Conservation (phyloP, 2,329 filamentous ascomycete species). For the Monilinia laxa region DNA sequence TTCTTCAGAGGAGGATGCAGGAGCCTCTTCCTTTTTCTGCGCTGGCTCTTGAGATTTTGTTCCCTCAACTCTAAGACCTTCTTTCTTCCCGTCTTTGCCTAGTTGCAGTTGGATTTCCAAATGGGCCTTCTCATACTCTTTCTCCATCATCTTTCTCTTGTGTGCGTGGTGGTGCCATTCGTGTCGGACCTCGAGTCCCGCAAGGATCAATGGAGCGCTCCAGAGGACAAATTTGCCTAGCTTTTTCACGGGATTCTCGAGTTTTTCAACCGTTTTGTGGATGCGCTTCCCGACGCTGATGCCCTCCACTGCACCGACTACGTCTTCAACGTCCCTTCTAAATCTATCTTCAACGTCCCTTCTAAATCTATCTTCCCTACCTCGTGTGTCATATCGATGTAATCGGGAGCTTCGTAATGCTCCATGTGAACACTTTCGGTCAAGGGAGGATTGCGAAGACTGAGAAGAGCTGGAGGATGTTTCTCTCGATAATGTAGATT, state of each 20-base stretch:
- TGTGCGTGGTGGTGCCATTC: slow-evolving; percentile 22
- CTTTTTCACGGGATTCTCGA: slow-evolving; percentile 22
- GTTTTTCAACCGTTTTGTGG: slow-evolving; percentile 12
- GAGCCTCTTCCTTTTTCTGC: background rate
- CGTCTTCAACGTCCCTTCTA: background rate
- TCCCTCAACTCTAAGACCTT: background rate
- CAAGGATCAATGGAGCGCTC: slow-evolving; percentile 17
- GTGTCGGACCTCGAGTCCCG: slow-evolving; percentile 17
- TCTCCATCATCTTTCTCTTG: slow-evolving; percentile 23
- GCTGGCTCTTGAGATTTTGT: slow-evolving; percentile 1
- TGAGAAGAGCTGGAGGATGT: slow-evolving; percentile 6
- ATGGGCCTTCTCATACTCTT: slow-evolving; percentile 24
- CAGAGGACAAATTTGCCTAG: slow-evolving; percentile 20
- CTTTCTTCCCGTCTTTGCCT: slow-evolving; percentile 9
- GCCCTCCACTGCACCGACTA: background rate
- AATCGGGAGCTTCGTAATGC: background rate
- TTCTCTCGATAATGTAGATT: slow-evolving; percentile 9
- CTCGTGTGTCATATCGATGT: background rate
- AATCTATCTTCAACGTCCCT: background rate
- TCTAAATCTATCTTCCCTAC: background rate
- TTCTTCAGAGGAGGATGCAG: background rate
- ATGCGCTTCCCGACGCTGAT: slow-evolving; percentile 1
- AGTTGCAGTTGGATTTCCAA: slow-evolving; percentile 20
- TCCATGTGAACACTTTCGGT: background rate
- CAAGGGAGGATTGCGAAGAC: slow-evolving; percentile 6